Evolutionary conservation across 106 monocot species (phyloP), one percentile per base, ranked within the genome.

Genomic region (Dactylorhiza incarnata): DNA sequence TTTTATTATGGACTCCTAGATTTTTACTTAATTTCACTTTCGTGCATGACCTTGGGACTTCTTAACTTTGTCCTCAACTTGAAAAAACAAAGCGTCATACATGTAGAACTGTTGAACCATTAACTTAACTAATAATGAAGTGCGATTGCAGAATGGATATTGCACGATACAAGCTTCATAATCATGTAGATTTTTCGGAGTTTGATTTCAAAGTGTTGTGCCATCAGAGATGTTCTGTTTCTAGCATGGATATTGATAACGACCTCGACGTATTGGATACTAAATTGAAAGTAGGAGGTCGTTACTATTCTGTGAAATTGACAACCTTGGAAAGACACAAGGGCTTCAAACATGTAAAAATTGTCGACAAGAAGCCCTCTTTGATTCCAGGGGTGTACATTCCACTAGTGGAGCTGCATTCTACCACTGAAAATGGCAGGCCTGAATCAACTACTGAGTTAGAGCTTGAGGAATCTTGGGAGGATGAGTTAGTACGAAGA

Each of bases 401-500:
- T 71, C 84, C 91, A 19, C 71, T 86, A 43, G 7, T 78, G 13
- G 89, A 91, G 11, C n/a, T 43, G 26, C 74, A 78, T 25, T 54
- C 72, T 49, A 72, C 69, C 49, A 17, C 29, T 61, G 88, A 80
- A 65, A 85, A 81, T 45, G 79, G 46, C 67, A 66, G 23, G 19
- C 48, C 70, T 77, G 25, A 50, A 47, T 70, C 76, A 51, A 61
- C 14, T 45, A 22, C 71, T 46, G 52, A 77, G 11, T 77, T 52
- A 43, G 86, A 86, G 22, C 46, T 81, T 48, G 91, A 93, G 79
- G 96, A 91, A 81, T 93, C 93, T 9, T 96, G 96, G 96, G 96
- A 93, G 22, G 96, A 96, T 84, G 96, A 91, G 82, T 14, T 96
- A 68, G 50, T 93, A 53, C 74, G 77, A 20, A 89, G 68, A 85